phyloP scores from a whole-genome alignment of 2,329 filamentous ascomycete genomes.

The Colletotrichum higginsianum region DNA sequence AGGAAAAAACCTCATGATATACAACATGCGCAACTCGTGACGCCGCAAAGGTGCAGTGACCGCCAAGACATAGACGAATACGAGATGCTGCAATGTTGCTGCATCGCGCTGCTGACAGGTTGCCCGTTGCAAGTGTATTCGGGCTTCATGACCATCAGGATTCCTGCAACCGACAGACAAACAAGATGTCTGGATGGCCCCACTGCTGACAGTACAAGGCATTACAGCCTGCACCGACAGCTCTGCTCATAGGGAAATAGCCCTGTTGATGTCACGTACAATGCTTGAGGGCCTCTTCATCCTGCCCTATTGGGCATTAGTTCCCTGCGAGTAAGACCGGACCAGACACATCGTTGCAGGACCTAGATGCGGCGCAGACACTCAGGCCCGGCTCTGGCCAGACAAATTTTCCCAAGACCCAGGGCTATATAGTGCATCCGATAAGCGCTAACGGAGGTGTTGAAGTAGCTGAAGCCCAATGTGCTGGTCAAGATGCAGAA shows the following conservation, averaged over 20 bases:
- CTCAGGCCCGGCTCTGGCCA: not conserved
- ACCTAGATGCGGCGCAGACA: not conserved
- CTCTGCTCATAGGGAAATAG: conserved; percentile 6
- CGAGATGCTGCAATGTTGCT: conserved; percentile 28
- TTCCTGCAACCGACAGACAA: conserved; percentile 9
- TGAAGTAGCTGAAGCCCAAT: not conserved
- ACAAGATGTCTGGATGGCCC: not conserved
- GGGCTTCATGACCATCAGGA: not conserved
- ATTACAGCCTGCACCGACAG: not conserved
- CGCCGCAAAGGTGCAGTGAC: conserved; percentile 1
- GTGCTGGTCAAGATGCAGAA: not conserved
- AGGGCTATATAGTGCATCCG: not conserved
- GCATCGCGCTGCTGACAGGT: conserved; percentile 20
- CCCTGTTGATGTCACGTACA: conserved; percentile 28
- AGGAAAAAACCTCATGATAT: conserved; percentile 8
- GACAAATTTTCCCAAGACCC: not conserved
- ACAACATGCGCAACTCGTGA: not conserved
- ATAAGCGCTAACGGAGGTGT: not conserved
- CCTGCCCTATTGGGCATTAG: conserved; percentile 30
- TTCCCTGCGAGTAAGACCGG: conserved; percentile 26
- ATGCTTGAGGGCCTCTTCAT: conserved; percentile 4
- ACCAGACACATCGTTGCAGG: not conserved
- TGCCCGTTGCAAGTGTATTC: not conserved
- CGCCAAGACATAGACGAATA: conserved; percentile 39
- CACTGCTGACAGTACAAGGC: not conserved